Percentiles rank a stretch among this genome's conserved stretches.
Conservation (phyloP, 257 asterid genomes). For the Leptodermis oblonga region DNA sequence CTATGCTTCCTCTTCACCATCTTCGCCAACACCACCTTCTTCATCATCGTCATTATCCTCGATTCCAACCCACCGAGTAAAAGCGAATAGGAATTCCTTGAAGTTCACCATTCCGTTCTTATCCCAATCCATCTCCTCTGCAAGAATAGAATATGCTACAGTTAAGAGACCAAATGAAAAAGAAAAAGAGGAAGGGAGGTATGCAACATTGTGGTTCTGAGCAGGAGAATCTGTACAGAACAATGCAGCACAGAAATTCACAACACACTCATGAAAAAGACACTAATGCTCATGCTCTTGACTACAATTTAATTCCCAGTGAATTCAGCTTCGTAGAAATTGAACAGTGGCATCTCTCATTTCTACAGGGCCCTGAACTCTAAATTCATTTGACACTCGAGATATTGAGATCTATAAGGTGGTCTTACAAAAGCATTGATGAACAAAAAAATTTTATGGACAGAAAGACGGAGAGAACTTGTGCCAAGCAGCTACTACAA, state of each 20-base stretch:
- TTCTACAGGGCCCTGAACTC: no score
- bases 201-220: neutral
- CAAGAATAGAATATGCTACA: slow-evolving; percentile 15
- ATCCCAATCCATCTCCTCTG: slow-evolving; percentile 99
- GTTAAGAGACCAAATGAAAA: neutral
- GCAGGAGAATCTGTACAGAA: neutral
- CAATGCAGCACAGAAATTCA: neutral
- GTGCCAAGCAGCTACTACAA: neutral
- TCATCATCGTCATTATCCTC: slow-evolving; percentile 52
- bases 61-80: slow-evolving; percentile 85
- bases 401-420: neutral
- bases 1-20: slow-evolving; percentile 6
- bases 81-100: slow-evolving; percentile 89
- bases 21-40: slow-evolving; percentile 12
- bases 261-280: neutral
- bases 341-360: neutral
- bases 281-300: neutral
- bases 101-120: slow-evolving; percentile 83
- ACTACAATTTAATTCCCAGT: neutral
- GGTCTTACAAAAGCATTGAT: neutral
- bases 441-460: neutral
- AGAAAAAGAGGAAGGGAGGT: neutral
- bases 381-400: neutral
- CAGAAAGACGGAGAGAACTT: neutral
- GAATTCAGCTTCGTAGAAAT: neutral